These are phyloP conservation scores for Sporopachydermia lactativora DNA, from an alignment of 805 yeast genomes.

Conservation along the genomic window DNA sequence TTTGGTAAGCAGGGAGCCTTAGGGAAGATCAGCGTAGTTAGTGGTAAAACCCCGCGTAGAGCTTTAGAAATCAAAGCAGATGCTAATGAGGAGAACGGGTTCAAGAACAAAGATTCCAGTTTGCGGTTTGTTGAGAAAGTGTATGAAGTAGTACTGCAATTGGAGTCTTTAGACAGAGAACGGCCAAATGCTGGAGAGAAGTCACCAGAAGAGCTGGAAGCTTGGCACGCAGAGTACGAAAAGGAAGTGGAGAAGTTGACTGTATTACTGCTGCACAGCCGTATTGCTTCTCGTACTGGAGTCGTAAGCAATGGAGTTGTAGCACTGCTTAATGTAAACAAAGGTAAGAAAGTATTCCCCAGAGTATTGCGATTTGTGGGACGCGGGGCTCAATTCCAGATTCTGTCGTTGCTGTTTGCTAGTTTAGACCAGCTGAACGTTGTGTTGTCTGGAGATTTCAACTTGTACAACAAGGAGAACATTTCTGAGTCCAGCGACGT, in stretches of 20 bases:
- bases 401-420: constrained; percentile 65
- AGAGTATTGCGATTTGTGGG: constrained; percentile 74
- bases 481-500: constrained; percentile 36
- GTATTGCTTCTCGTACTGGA: constrained; percentile 1
- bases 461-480: constrained; percentile 33
- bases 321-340: constrained; percentile 68
- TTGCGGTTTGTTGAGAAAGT: constrained; percentile 66
- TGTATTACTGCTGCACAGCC: constrained; percentile 37
- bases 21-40: constrained; percentile 70
- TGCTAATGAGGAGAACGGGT: constrained; percentile 10
- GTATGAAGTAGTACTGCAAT: constrained; percentile 59
- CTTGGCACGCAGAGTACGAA: constrained; percentile 20
- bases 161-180: constrained; percentile 65
- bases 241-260: constrained; percentile 34
- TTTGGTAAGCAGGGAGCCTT: constrained; percentile 72
- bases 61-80: constrained; percentile 52
- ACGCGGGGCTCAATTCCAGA: constrained; percentile 61
- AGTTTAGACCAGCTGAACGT: constrained; percentile 71
- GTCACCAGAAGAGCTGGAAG: constrained; percentile 14
- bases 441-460: constrained; percentile 65
- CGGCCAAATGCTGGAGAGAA: constrained; percentile 27
- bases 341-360: constrained; percentile 80
- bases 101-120: constrained; percentile 31
- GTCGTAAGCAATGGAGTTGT: constrained; percentile 1
- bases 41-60: constrained; percentile 79